Percentiles rank a stretch among this genome's conserved stretches.
phyloP scores from a whole-genome alignment of 768 basidiomycete species.

The Pulveroboletus sp. region DNA sequence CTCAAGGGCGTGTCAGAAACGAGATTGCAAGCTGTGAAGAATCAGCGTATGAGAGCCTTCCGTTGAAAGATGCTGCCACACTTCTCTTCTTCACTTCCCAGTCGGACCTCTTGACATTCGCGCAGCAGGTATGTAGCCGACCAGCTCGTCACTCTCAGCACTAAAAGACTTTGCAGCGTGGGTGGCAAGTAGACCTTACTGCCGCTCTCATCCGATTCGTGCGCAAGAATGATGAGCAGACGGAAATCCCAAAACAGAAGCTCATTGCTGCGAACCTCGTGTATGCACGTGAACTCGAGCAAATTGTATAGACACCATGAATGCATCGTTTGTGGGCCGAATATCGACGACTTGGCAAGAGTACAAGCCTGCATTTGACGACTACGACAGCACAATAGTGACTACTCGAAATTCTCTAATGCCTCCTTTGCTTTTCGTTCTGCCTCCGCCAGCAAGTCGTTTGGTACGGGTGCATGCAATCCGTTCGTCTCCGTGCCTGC shows the following conservation, averaged over 20 bases:
- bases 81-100: constrained; percentile 88
- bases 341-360: not conserved
- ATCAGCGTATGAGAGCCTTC: constrained; percentile 87
- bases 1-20: constrained; percentile 50
- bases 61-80: constrained; percentile 85
- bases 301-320: constrained; percentile 66
- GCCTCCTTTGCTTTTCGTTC: constrained; percentile 85
- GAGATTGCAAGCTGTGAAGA: constrained; percentile 98
- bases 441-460: constrained; percentile 80
- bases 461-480: constrained; percentile 80
- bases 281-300: constrained; percentile 87
- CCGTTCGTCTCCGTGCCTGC: constrained; percentile 82
- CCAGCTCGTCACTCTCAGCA: not conserved
- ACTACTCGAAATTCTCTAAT: constrained; percentile 63
- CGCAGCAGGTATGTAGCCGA: constrained; percentile 58
- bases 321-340: not conserved
- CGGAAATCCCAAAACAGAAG: constrained; percentile 83
- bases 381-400: constrained; percentile 15
- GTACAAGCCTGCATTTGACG: constrained; percentile 8
- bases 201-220: constrained; percentile 73
- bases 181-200: constrained; percentile 79
- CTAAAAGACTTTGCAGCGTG: constrained; percentile 50
- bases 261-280: constrained; percentile 73
- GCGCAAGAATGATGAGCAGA: constrained; percentile 75
- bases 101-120: constrained; percentile 80